phyloP scores from a whole-genome alignment of 2,329 filamentous ascomycete species.

The Chrysosporium keratinophilum region DNA sequence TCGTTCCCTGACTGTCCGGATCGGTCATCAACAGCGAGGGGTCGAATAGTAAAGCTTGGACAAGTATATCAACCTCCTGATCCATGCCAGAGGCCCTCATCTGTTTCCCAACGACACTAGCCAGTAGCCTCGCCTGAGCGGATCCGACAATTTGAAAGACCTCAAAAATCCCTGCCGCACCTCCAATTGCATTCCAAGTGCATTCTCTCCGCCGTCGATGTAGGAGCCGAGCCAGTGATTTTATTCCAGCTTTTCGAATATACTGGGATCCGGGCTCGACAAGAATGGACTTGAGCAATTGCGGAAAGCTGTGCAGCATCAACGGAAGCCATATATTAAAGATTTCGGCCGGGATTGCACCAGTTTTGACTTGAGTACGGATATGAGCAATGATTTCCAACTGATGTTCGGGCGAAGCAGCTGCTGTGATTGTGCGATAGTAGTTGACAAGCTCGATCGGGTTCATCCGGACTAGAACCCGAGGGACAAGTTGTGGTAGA shows the following conservation, averaged over 20 bases:
- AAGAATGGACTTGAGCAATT: conserved; percentile 2
- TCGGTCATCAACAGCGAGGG: not conserved
- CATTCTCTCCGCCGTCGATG: not conserved
- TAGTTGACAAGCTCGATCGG: not conserved
- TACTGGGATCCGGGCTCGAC: conserved; percentile 2
- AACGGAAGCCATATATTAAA: conserved; percentile 11
- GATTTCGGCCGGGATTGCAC: conserved; percentile 6
- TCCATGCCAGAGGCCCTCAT: not conserved
- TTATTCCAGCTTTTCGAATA: conserved; percentile 3
- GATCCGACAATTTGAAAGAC: conserved; percentile 5
- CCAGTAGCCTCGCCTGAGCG: not conserved
- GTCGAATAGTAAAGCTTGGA: conserved; percentile 1
- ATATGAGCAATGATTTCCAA: not conserved
- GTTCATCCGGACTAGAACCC: not conserved
- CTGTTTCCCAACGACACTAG: conserved; percentile 1
- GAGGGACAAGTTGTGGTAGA: not conserved
- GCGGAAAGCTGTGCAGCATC: conserved; percentile 3
- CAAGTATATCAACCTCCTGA: conserved; percentile 5
- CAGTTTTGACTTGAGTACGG: not conserved
- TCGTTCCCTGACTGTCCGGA: not conserved
- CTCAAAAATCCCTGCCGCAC: not conserved
- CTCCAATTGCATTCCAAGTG: conserved; percentile 9
- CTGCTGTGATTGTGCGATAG: conserved; percentile 1
- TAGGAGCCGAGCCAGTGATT: not conserved
- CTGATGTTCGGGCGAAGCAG: not conserved